phyloP scores from a whole-genome alignment of 371 early-diverging fungal species.

The Apophysomyces variabilis region DNA sequence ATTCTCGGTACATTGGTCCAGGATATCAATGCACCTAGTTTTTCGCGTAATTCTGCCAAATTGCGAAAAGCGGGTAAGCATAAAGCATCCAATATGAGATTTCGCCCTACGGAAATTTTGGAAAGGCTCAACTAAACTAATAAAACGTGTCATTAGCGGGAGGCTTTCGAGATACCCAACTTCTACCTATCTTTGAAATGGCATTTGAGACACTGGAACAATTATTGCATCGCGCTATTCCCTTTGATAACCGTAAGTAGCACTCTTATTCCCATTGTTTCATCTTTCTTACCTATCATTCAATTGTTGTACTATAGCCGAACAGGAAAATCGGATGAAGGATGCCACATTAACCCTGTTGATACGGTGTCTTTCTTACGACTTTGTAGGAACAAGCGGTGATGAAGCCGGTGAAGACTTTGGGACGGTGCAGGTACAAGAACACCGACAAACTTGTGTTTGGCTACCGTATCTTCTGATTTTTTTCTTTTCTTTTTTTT shows the following conservation, averaged over 20 bases:
- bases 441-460: no score
- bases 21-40: conserved; percentile 60
- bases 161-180: conserved; percentile 77
- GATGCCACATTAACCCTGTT: conserved; percentile 66
- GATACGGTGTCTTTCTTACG: conserved; percentile 74
- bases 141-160: conserved; percentile 52
- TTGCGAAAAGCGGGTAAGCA: conserved; percentile 66
- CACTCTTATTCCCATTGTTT: background rate
- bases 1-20: conserved; percentile 57
- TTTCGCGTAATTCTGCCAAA: conserved; percentile 61
- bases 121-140: background rate
- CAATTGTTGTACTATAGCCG: conserved; percentile 24
- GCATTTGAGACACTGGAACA: conserved; percentile 60
- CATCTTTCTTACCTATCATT: background rate
- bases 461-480: no score
- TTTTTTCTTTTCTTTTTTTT: no score
- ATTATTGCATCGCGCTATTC: conserved; percentile 36
- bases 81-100: background rate
- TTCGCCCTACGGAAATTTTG: no score
- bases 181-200: conserved; percentile 69
- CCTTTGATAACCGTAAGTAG: conserved; percentile 44
- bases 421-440: conserved; percentile 69
- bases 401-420: conserved; percentile 86
- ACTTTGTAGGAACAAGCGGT: conserved; percentile 83
- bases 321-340: conserved; percentile 48